Evolutionary conservation across 2,329 filamentous ascomycete species (phyloP), one percentile per base, ranked within the genome.

Genomic region (Phaeosphaeria sp.): DNA sequence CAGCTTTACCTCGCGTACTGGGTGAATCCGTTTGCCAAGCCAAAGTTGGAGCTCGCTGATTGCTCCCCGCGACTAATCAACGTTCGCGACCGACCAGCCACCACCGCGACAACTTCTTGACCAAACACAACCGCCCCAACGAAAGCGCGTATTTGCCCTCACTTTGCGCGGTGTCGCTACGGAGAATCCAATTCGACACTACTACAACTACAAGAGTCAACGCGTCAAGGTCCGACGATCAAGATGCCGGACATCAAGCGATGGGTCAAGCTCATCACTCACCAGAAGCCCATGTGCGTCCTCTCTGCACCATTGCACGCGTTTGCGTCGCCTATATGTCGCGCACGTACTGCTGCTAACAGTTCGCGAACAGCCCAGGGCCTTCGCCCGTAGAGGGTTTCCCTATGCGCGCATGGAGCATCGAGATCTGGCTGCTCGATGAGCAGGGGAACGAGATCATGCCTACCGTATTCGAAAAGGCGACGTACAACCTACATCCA

Each of bases 351-450:
- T 55, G 52, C 60, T 69, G 59, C 71, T 52, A 13, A 20, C 25
- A 22, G 11, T 3, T 36, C 20, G 21, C 13, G 9, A 23, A 56
- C 73, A 93, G 90, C 73, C 87, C 92, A 72, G 93, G 93, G 76
- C 88, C 91, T 20, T 90, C 91, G 15, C 90, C 90, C 41, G 85
- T 92, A 64, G 91, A 93, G 69, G 93, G 93, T 2, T 97, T 93
- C 72, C 95, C 95, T 11, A 93, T 97, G 87, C 90, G 95, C 77
- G 84, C 87, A 79, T 99, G 95, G 95, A 93, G 87, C 66, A 91
- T 98, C 75, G 89, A 90, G 79, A 83, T 99, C 67, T 92, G 87
- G 79, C 79, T 98, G 52, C 78, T 97, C 54, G 93, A 97, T 65
- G 90, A 96, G 69, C 87, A 91, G 63, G 93, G 93, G 67, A 91